Percentiles rank a stretch among this genome's conserved stretches.
phyloP scores from a whole-genome alignment of 768 basidiomycete species.

The Dacryopinax spathularia region DNA sequence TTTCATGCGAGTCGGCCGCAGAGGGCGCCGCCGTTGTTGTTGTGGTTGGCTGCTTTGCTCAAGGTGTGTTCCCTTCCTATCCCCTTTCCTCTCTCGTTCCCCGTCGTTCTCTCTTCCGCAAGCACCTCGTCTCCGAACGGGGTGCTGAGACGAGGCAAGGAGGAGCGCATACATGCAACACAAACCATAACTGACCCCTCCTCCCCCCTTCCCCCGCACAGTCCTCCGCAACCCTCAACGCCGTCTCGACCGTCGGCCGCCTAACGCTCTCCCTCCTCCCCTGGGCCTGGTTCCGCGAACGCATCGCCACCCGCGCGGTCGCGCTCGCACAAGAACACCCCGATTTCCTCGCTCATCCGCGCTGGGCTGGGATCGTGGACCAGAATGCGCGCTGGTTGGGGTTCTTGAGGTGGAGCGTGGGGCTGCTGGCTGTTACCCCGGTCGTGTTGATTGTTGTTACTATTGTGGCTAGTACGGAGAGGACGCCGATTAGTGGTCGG shows the following conservation, averaged over 20 bases:
- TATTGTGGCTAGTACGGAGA: conserved; percentile 56
- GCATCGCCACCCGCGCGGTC: not conserved
- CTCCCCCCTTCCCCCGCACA: conserved; percentile 18
- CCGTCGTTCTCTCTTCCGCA: not conserved
- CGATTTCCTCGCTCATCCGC: not conserved
- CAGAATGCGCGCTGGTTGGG: conserved; percentile 14
- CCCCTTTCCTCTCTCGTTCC: not conserved
- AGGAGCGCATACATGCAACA: too few relatives aligned
- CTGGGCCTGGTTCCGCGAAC: conserved; percentile 35
- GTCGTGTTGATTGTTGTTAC: conserved; percentile 49
- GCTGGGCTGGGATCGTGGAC: conserved; percentile 4
- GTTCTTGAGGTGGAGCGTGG: conserved; percentile 11
- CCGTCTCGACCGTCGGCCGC: conserved; percentile 55
- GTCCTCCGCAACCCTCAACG: conserved; percentile 59
- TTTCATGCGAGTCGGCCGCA: not conserved
- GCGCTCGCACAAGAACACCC: conserved; percentile 5
- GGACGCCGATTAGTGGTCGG: conserved; percentile 77
- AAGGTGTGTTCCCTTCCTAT: conserved; percentile 44
- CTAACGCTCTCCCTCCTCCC: conserved; percentile 66
- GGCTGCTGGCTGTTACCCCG: conserved; percentile 43
- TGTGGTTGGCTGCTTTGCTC: conserved; percentile 37
- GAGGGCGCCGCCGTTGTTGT: not conserved
- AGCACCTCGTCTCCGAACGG: not conserved
- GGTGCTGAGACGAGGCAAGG: too few relatives aligned
- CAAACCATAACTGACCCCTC: not conserved